These are phyloP conservation scores for Yamadazyma sp. DNA, from an alignment of 1,139 yeast species.

Conservation along the genomic window DNA sequence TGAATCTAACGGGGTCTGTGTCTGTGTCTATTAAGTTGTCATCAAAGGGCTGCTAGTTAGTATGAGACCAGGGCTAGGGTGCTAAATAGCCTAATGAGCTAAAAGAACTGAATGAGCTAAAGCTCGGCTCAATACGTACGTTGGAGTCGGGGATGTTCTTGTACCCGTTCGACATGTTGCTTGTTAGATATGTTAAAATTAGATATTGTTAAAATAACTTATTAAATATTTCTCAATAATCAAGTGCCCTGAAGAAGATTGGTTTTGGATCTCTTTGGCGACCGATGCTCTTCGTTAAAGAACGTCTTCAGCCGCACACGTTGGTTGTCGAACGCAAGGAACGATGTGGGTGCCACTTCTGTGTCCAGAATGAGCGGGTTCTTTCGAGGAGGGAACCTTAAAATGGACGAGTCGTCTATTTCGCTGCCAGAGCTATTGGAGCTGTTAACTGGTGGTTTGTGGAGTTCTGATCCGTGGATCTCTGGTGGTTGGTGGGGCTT, in stretches of 20 bases:
- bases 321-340: conserved; percentile 8
- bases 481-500: no score
- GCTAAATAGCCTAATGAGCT: no score
- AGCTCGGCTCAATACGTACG: conserved; percentile 6
- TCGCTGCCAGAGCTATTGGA: no score
- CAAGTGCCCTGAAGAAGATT: conserved; percentile 7
- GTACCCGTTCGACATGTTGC: conserved; percentile 8
- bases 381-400: neutral
- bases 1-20: conserved; percentile 10
- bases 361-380: conserved; percentile 1
- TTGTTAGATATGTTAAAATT: neutral
- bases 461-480: no score
- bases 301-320: conserved; percentile 7
- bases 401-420: neutral
- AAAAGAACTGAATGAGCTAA: neutral
- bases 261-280: conserved; percentile 10
- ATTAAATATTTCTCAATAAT: no score
- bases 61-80: no score
- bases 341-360: conserved; percentile 4
- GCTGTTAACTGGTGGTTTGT: no score
- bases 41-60: conserved; percentile 14
- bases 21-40: conserved; percentile 15
- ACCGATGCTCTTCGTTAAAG: conserved; percentile 1
- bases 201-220: no score
- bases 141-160: conserved; percentile 10